These are phyloP conservation scores for Pluteus cervinus DNA, from an alignment of 768 basidiomycete species.

Conservation along the genomic window DNA sequence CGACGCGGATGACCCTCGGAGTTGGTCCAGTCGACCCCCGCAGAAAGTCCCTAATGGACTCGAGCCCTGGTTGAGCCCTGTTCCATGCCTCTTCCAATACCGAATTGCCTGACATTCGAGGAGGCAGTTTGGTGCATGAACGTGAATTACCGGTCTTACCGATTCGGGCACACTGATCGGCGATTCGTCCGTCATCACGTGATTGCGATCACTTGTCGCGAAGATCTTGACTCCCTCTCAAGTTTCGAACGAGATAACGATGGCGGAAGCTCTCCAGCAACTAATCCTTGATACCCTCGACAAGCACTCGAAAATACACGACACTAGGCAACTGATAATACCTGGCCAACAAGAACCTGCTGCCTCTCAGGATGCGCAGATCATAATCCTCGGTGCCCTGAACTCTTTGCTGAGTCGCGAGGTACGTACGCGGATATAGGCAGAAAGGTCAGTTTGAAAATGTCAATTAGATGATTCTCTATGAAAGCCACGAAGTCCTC, in stretches of 20 bases:
- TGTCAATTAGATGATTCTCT: conserved; percentile 68
- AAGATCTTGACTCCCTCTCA: conserved; percentile 7
- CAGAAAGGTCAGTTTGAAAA: conserved; percentile 9
- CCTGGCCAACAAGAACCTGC: conserved; percentile 58
- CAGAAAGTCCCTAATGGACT: conserved; percentile 38
- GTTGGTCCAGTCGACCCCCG: conserved; percentile 19
- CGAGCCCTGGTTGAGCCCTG: conserved; percentile 47
- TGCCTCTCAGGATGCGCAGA: conserved; percentile 70
- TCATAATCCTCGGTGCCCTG: conserved; percentile 79
- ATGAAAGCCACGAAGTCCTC: conserved; percentile 70
- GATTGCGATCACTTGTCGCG: conserved; percentile 15
- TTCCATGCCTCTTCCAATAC: conserved; percentile 64
- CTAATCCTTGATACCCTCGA: conserved; percentile 72
- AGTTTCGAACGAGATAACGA: conserved; percentile 17
- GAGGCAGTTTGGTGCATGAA: conserved; percentile 1
- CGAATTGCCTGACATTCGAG: conserved; percentile 13
- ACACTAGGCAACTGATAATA: conserved; percentile 63
- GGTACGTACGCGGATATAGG: conserved; percentile 34
- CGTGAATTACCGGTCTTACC: no score
- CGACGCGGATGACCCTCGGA: conserved; percentile 68
- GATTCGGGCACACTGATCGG: conserved; percentile 13
- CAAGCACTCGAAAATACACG: conserved; percentile 44
- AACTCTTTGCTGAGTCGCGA: conserved; percentile 88
- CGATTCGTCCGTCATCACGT: conserved; percentile 9
- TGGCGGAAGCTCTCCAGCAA: conserved; percentile 79